Base-by-base conservation (phyloP, 192 early-diverging fungal species). In the Kickxella alabastrina region DNA sequence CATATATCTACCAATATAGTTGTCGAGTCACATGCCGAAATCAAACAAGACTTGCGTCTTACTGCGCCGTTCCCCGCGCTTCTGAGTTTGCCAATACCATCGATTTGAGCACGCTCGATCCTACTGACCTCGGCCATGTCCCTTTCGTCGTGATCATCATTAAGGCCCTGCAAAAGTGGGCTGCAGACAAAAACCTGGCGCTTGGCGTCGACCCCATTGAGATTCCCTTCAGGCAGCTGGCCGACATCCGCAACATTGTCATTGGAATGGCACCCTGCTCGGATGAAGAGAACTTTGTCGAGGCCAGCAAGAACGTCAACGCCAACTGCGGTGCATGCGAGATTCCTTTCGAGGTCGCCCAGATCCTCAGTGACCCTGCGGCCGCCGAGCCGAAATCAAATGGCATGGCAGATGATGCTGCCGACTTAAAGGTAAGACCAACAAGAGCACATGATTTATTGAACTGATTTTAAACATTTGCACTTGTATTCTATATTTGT, bases 231-330 rank as follows among this genome's bases (percentile, higher is more conserved):
- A 52, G 57, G 3, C 87, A 93, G 48, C 80, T 80, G 37, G 82
- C 81, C 15, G 68, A 82, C 57, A 79, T 94, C 54, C 85, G 86
- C 37, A 70, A 75, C 14, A 46, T 81, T 12, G 77, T 97, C 17
- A 53, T 53, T 2, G 42, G 63, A 7, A 82, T 78, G 58, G 79
- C 80, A 43, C 74, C 79, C 2, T 80, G 80, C 44, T 29, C 67
- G 6, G 89, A 86, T 43, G 85, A 91, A 49, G 89, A 95, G 54
- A 97, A 97, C 57, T 93, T 95, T 68, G 83, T 85, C 7, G 92
- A 97, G 67, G 94, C 94, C 1, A 60, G 79, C 6, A 66, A 75
- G n/a, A 76, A 80, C 18, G 80, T 82, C 35, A 61, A n/a, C 21
- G 10, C 81, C 82, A 68, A 70, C 80, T 47, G 83, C 83, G n/a